Conservation (phyloP, 192 early-diverging fungal species). For the Dissophora ornata region DNA sequence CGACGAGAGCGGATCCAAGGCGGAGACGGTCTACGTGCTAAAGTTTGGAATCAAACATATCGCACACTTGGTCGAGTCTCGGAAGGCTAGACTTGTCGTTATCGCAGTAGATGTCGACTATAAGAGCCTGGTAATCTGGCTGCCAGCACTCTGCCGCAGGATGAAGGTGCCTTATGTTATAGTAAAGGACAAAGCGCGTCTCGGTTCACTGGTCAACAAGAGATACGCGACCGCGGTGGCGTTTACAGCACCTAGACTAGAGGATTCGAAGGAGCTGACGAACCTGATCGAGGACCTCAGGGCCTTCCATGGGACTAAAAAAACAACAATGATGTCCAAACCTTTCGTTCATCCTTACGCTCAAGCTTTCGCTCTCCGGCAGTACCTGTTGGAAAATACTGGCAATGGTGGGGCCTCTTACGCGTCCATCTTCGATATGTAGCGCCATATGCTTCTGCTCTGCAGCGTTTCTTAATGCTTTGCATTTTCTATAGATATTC, state of each 20-base stretch:
- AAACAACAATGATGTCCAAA: too few relatives aligned
- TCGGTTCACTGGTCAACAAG: conserved; percentile 97
- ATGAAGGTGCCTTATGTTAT: conserved; percentile 96
- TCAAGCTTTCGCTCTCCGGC: too few relatives aligned
- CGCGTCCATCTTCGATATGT: too few relatives aligned
- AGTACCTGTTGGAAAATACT: too few relatives aligned
- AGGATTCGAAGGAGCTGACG: conserved; percentile 89
- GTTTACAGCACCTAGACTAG: conserved; percentile 86
- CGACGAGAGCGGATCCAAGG: too few relatives aligned
- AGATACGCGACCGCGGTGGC: conserved; percentile 95
- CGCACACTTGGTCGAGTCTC: conserved; percentile 90
- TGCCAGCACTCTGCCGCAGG: conserved; percentile 98
- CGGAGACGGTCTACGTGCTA: conserved; percentile 80
- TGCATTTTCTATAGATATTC: too few relatives aligned
- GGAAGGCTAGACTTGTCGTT: conserved; percentile 94
- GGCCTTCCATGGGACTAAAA: too few relatives aligned
- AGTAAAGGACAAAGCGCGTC: conserved; percentile 93
- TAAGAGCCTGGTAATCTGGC: conserved; percentile 93
- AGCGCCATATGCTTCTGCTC: too few relatives aligned
- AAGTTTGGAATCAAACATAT: conserved; percentile 99
- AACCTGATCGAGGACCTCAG: conserved; percentile 81
- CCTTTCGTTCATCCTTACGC: too few relatives aligned
- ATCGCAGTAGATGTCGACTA: conserved; percentile 98
- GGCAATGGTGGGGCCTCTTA: too few relatives aligned
- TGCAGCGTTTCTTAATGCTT: too few relatives aligned